Base-by-base conservation (phyloP, 2,329 filamentous ascomycete species). In the Elsinoe australis region DNA sequence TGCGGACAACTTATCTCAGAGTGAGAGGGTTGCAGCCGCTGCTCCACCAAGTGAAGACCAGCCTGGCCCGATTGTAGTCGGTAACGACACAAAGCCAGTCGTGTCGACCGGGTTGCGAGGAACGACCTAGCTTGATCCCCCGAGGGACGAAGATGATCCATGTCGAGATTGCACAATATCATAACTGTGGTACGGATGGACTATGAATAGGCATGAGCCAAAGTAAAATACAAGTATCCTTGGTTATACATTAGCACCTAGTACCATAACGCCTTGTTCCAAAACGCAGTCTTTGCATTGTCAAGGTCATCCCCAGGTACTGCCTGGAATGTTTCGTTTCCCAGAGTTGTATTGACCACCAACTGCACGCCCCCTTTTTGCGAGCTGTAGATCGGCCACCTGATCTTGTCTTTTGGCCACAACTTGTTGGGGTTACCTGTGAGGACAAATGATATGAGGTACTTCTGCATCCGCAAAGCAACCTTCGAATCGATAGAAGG, bases 261-360 rank as follows among this genome's bases (percentile, higher is more conserved):
- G 45, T 64, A 64, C 62, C 62, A 64, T 3, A 65, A 51, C 28
- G 58, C 62, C 52, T 64, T 58, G 39, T 64, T 65, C 61, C 61
- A 64, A 51, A 55, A 58, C 19, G 60, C 38, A 29, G 55, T 59
- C 54, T 58, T 59, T 12, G 47, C 55, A 48, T 55, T 65, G 3
- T 59, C 61, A n/a, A 65, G 50, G 38, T 63, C 57, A 50, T 64
- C 63, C n/a, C 53, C 54, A 35, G 39, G n/a, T 6, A 24, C 15
- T 9, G 14, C 14, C 33, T 15, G 6, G 33, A 35, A 35, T 18
- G 33, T 35, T 14, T 54, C 52, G 3, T 55, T 51, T 31, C 57
- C 58, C 24, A 65, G 55, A 17, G 62, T 64, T 3, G 56, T 56
- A 49, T 64, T 64, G 51, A 66, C 61, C 15, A 65, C 56, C 3